Evolutionary conservation across 805 yeast species (phyloP).

Genomic region (Yueomyces sinensis): DNA sequence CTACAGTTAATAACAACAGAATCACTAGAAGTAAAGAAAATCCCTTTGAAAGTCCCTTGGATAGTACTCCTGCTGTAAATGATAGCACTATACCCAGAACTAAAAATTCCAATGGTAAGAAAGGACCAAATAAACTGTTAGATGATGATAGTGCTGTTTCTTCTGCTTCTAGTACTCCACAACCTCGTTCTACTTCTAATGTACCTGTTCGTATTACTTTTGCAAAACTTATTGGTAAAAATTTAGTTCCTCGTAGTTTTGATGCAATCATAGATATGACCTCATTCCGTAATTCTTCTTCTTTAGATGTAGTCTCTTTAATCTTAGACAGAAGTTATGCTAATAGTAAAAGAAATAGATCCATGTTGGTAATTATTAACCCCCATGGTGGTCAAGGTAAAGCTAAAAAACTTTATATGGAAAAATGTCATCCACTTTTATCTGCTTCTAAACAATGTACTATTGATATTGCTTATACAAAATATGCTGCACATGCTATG

Average conservation of each 20-base stretch:
- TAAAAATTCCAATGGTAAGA: not conserved
- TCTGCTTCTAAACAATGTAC: slow-evolving; percentile 47
- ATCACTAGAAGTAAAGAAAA: not conserved
- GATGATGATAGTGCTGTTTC: not conserved
- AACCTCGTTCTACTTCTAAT: not conserved
- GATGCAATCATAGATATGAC: slow-evolving; percentile 19
- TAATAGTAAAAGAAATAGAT: slow-evolving; percentile 27
- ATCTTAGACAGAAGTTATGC: slow-evolving; percentile 29
- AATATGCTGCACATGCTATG: slow-evolving; percentile 58
- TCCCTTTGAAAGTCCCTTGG: not conserved
- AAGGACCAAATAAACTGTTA: not conserved
- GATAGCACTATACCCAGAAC: not conserved
- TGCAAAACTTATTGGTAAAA: slow-evolving; percentile 25
- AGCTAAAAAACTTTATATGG: slow-evolving; percentile 45
- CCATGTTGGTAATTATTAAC: slow-evolving; percentile 63
- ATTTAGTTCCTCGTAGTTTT: slow-evolving; percentile 25
- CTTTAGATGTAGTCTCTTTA: slow-evolving; percentile 18
- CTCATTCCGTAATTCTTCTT: slow-evolving; percentile 2
- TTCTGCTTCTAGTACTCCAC: not conserved
- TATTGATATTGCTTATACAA: slow-evolving; percentile 46
- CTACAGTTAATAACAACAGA: not conserved
- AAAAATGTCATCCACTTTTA: slow-evolving; percentile 55
- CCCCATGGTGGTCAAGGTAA: slow-evolving; percentile 85
- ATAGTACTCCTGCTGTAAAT: not conserved
- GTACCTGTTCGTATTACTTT: slow-evolving; percentile 22